phyloP scores from a whole-genome alignment of 2,329 filamentous ascomycete species.

The Chaetoscypha palmicola region DNA sequence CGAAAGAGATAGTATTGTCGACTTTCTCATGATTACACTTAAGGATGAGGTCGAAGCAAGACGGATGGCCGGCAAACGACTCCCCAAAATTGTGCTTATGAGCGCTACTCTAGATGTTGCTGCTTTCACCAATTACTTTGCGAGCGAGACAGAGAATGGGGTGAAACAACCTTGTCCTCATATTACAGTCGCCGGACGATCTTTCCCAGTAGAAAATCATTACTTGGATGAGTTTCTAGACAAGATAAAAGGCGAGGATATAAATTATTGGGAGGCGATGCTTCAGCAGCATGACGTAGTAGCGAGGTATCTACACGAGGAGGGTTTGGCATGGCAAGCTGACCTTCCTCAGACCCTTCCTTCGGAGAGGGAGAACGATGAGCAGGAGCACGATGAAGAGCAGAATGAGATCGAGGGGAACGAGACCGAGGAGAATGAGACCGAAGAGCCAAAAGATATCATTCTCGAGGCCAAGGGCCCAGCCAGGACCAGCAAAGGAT shows the following conservation, averaged over 20 bases:
- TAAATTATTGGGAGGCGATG: conserved; percentile 20
- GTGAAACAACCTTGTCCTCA: conserved; percentile 51
- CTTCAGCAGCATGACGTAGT: not conserved
- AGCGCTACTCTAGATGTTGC: conserved; percentile 86
- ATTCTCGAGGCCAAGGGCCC: too few relatives aligned
- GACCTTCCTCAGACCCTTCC: not conserved
- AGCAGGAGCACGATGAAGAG: conserved; percentile 54
- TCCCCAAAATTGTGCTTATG: conserved; percentile 87
- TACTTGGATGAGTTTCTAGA: conserved; percentile 87
- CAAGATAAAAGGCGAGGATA: conserved; percentile 50
- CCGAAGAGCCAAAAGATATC: too few relatives aligned
- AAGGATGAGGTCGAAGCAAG: conserved; percentile 70
- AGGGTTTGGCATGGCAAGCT: not conserved
- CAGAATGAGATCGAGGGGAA: too few relatives aligned
- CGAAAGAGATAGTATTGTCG: conserved; percentile 84
- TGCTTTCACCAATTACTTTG: conserved; percentile 77
- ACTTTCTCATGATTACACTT: conserved; percentile 83
- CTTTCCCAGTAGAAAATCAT: conserved; percentile 77
- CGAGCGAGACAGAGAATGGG: conserved; percentile 55
- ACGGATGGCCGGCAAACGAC: conserved; percentile 59
- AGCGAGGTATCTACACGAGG: not conserved
- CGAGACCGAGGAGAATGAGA: too few relatives aligned
- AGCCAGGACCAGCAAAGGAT: conserved; percentile 44
- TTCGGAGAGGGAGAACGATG: conserved; percentile 24
- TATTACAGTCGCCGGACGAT: conserved; percentile 80